Base-by-base conservation (phyloP, 2,329 filamentous ascomycete species). In the Emmonsia crescens region DNA sequence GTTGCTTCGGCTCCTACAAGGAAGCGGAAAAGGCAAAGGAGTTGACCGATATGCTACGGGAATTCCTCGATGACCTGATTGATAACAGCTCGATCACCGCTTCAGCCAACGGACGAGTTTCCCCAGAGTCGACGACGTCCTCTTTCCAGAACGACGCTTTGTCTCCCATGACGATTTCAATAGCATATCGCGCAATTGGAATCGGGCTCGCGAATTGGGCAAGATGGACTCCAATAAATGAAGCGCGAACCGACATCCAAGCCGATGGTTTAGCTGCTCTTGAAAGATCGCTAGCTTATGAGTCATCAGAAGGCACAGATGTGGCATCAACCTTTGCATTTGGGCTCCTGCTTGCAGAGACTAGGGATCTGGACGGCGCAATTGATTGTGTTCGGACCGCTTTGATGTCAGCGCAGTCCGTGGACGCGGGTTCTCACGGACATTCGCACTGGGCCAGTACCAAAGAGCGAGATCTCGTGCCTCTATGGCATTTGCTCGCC, bases 401-500 rank as follows among this genome's bases (percentile, higher is more conserved):
- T 0, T 78, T 97, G 51, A 80, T 85, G 3, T 82, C 80, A 48
- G 55, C 66, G 29, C 65, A 65, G 48, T 49, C 65, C 6, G 61
- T 59, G 40, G 61, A 77, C 1, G 76, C 76, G 33, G 54, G 59
- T 36, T 51, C 57, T 52, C 60, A 40, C 24, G 60, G 44, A 54
- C 54, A 44, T 8, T 33, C 49, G 14, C 73, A 71, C 19, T 68
- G 67, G 36, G 62, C 70, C 62, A 69, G 74, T 46, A 68, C 69
- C 19, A 71, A 69, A 40, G 73, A 74, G 55, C 72, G 81, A 57
- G 80, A 81, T 64, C 69, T 84, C n/a, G 85, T 97, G 29, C 87
- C 92, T 2, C 76, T 96, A 29, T 96, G 94, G 92, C 94, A 99
- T 77, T 80, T 99, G 19, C 81, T 99, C 55, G 87, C 91, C 0